Base-by-base conservation (phyloP, 2,329 filamentous ascomycete genomes). In the Alternaria metachromatica region DNA sequence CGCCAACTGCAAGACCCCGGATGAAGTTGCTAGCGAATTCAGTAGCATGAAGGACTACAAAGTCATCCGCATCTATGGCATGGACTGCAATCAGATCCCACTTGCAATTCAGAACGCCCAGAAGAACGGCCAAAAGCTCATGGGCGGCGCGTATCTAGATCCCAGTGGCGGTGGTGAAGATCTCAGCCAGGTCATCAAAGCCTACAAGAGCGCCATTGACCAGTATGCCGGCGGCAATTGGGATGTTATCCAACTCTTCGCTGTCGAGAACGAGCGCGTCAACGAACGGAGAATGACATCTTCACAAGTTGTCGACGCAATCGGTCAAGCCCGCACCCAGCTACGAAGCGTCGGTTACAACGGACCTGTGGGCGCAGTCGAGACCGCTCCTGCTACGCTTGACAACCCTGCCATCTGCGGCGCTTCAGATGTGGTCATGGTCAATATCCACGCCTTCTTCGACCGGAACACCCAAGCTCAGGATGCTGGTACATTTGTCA, bases 381-480 rank as follows among this genome's bases (percentile, higher is more conserved):
- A 97, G 76, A 95, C 92, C 1, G 92, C 92, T 72, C 85, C 87
- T 21, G 89, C 90, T 6, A 85, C 89, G n/a, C 82, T 89, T 51
- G 80, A 83, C 55, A 86, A 95, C 71, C 90, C 90, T 0, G 82
- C 87, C 55, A 85, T 97, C 51, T 96, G 93, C 81, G 79, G 88
- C 25, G 85, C 83, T 49, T 92, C 91, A 1, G 93, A 96, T 75
- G 92, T 92, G 81, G 93, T 90, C 73, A 91, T 92, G 15, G 87
- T 91, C 76, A 97, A 97, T 80, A 88, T 89, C 69, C 93, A 97
- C 79, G 87, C 93, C 12, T 97, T 94, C 86, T 97, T 96, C 79
- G 91, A 96, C 71, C 80, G 84, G 4, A 87, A 86, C 50, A 86
- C 87, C 25, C 78, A 80, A 2, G 87, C 92, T 1, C 80, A 82